Evolutionary conservation across 257 asterid species (phyloP), one percentile per base, ranked within the genome.

Genomic region (Nicotiana noctiflora): DNA sequence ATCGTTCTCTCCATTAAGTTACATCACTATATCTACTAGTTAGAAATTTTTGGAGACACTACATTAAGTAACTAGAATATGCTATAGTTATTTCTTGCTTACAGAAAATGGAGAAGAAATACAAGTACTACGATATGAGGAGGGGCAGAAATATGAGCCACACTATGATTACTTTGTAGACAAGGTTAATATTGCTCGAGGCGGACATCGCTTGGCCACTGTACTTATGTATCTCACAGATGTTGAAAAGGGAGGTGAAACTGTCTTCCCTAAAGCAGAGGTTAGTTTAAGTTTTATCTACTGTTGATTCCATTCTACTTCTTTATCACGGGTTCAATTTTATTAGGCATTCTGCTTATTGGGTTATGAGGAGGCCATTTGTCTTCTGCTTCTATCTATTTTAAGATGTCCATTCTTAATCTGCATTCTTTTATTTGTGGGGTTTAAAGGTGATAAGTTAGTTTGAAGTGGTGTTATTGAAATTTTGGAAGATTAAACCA

Each of bases 211-310:
- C 17, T 40, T 90, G 68, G 99, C 97, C 21, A 96, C 99, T 11
- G 94, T 96, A 80, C 92, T 94, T 77, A 89, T 96, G 98, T 96
- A 96, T 88, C 98, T 94, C 27, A 83, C 89, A 3, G 97, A 96
- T 86, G 99, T 96, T 32, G 91, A 80, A 81, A 92, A 92, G 85
- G 99, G 99, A 63, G 99, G 98, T 55, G 99, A 94, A 91, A 96
- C 98, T 65, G 94, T 93, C 67, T 96, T 96, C 84, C 99, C 99
- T 13, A 81, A 90, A 4, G 98, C 98, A 5, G 97, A 94, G 99
- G 99, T 96, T 87, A 84, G 95, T 86, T 77, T 61, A 23, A 8
- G 59, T 46, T 23, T 46, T 72, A 72, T 72, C 19, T 72, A 1
- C 60, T 44, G 14, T 46, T 46, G 40, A 46, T 72, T 72, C 40